Evolutionary conservation across 176 grass and related monocot species (phyloP).

Genomic region (Zea mays): DNA sequence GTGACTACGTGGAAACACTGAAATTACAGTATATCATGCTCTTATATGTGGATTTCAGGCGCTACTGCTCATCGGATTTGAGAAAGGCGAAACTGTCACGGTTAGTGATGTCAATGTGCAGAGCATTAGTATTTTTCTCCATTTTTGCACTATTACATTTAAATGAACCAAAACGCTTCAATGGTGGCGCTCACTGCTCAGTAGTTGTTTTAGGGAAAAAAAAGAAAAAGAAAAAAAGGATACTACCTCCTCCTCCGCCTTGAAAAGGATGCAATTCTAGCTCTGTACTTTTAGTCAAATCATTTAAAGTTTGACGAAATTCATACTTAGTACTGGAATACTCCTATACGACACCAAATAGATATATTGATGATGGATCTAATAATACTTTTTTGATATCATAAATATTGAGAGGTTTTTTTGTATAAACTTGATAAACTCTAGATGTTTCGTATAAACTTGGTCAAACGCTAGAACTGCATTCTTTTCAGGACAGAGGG

Average conservation of each 20-base stretch:
- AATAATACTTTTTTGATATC: neutral
- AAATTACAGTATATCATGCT: neutral
- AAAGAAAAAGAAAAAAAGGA: neutral
- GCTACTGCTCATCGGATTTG: constrained; percentile 77
- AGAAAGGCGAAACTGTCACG: constrained; percentile 68
- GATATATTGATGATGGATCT: neutral
- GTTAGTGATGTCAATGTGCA: constrained; percentile 37
- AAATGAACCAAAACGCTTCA: neutral
- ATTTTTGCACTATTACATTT: neutral
- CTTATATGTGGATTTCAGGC: constrained; percentile 44
- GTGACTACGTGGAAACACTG: neutral
- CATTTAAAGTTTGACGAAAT: neutral
- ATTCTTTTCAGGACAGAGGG: neutral
- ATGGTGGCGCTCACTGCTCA: neutral
- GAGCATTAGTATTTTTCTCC: neutral
- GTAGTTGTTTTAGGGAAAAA: neutral
- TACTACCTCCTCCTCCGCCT: neutral
- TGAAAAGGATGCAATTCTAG: neutral
- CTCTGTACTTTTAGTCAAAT: neutral
- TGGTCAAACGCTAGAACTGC: neutral
- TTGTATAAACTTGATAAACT: neutral
- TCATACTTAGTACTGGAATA: neutral
- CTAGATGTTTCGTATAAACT: neutral
- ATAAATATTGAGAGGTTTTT: neutral
- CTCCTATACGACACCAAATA: neutral